A percentile compares a stretch with the other conserved stretches of the same genome.
Conservation (phyloP, 306 rosid genomes). For the Malus sylvestris region DNA sequence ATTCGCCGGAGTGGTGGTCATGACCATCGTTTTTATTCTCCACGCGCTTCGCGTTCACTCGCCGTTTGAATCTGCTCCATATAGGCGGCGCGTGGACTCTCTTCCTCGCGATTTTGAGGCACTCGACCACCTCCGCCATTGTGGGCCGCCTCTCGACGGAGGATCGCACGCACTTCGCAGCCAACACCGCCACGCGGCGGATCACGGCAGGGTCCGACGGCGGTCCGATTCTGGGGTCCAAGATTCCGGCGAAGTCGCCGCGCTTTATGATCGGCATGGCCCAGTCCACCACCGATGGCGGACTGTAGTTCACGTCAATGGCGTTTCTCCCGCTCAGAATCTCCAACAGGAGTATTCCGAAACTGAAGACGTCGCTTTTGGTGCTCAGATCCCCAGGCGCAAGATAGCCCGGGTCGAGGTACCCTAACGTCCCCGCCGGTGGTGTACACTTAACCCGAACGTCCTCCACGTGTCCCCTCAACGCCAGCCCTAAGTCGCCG, state of each 20-base stretch:
- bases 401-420: constrained; percentile 81
- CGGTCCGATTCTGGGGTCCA: constrained; percentile 47
- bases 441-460: constrained; percentile 75
- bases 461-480: constrained; percentile 87
- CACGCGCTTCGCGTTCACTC: constrained; percentile 41
- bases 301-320: constrained; percentile 71
- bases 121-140: constrained; percentile 71
- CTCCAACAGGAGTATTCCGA: constrained; percentile 75
- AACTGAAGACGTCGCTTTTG: constrained; percentile 93
- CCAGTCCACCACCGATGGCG: constrained; percentile 90
- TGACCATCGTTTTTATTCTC: constrained; percentile 11
- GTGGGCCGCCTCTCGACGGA: constrained; percentile 67
- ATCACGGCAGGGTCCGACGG: constrained; percentile 34
- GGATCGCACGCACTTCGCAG: constrained; percentile 64
- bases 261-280: constrained; percentile 59
- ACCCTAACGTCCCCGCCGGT: constrained; percentile 93
- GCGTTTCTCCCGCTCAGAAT: constrained; percentile 78
- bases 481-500: constrained; percentile 75
- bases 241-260: constrained; percentile 37
- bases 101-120: constrained; percentile 27
- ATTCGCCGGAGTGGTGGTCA: background rate
- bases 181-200: constrained; percentile 47
- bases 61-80: constrained; percentile 39
- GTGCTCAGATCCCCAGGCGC: constrained; percentile 76
- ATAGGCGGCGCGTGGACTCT: constrained; percentile 31